Evolutionary conservation across 2,329 filamentous ascomycete genomes (phyloP).

Genomic region (Cladosporium cucumerinum): DNA sequence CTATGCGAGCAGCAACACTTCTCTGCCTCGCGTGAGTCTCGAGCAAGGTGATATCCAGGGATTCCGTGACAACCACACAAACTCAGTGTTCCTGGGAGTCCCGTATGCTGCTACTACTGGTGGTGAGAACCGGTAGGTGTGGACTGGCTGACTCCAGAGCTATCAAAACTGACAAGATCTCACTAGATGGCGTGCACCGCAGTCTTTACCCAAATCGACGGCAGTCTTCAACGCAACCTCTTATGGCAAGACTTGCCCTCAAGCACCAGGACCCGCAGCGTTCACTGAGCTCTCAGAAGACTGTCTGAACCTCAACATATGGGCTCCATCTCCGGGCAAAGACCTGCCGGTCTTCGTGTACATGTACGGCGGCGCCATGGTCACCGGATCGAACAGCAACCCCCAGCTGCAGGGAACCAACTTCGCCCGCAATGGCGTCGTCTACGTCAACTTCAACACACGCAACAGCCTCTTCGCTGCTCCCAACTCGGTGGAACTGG

Average conservation of each 20-base stretch:
- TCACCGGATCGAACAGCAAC: slow-evolving; percentile 23
- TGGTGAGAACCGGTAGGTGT: slow-evolving; percentile 37
- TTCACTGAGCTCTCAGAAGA: slow-evolving; percentile 44
- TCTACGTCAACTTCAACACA: slow-evolving; percentile 60
- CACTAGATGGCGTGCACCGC: slow-evolving; percentile 33
- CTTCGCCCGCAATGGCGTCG: slow-evolving; percentile 48
- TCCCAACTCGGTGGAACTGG: slow-evolving; percentile 8
- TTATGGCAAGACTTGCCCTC: slow-evolving; percentile 34
- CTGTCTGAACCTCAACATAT: slow-evolving; percentile 59
- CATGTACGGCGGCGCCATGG: slow-evolving; percentile 62
- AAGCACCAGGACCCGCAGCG: slow-evolving; percentile 23
- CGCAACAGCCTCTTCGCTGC: slow-evolving; percentile 43
- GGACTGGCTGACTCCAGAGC: too few relatives aligned
- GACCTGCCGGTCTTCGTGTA: slow-evolving; percentile 58
- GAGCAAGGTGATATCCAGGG: slow-evolving; percentile 17
- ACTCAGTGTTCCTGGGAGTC: slow-evolving; percentile 39
- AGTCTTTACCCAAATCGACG: slow-evolving; percentile 23
- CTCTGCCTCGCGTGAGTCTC: neutral
- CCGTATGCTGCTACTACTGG: slow-evolving; percentile 42
- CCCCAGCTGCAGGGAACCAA: slow-evolving; percentile 32
- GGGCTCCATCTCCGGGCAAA: slow-evolving; percentile 39
- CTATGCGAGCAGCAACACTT: neutral
- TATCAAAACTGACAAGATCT: neutral
- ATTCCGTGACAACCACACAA: slow-evolving; percentile 16
- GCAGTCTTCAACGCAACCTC: slow-evolving; percentile 30